Base-by-base conservation (phyloP, 2,329 filamentous ascomycete species). In the Zymoseptoria passerinii region DNA sequence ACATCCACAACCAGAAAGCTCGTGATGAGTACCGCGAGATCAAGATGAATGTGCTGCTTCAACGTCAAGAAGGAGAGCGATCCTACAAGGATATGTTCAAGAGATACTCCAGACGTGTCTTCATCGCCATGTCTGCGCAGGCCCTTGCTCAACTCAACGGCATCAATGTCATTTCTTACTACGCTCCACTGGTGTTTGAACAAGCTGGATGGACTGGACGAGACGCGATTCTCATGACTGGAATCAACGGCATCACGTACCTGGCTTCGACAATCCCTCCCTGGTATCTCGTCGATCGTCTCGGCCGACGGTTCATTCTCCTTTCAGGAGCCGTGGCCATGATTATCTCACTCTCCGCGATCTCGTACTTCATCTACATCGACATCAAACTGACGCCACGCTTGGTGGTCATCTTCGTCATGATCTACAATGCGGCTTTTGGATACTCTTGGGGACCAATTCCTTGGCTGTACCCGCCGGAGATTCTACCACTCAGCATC, bases 101-200 rank as follows among this genome's bases (percentile, higher is more conserved):
- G 69, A 85, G 90, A 62, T 97, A 97, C 78, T 83, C 82, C 71
- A 94, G 88, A 68, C 90, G 94, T 55, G 92, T 97, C 64, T 90
- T 97, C 70, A 97, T 97, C 72, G 94, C 94, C 75, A 97, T 97
- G 94, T 97, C 92, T 35, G 94, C 94, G 3, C 94, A 97, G 75
- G 91, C 87, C 5, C 83, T 99, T 64, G 94, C 94, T 28, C 94
- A 99, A 75, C 84, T 99, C 56, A 97, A 97, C 77, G 94, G 94
- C 65, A 99, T 99, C 78, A 99, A 99, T 75, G 94, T 99, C 72
- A 99, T 99, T 63, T 97, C 92, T 1, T 99, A 97, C 80, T 99
- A 99, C 71, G 94, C 94, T 0, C 94, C 94, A 0, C 85, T 95
- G 57, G 92, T 97, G 16, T 97, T 99, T 69, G 92, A 96, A 75